Conservation (phyloP, 2,329 filamentous ascomycete genomes). For the Sclerotinia glacialis region DNA sequence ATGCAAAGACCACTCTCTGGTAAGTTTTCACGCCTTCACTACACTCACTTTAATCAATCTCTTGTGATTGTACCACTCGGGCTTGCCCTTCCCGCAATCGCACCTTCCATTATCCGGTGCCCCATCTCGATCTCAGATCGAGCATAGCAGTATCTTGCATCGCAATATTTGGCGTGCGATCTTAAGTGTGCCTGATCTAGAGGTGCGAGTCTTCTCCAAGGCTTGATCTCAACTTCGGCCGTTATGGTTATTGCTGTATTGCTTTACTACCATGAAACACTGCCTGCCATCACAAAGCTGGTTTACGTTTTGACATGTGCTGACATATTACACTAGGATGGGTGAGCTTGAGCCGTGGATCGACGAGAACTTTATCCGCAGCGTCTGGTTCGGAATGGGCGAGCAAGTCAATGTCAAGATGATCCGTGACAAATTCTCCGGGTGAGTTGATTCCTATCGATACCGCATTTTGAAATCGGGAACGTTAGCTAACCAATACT, state of each 20-base stretch:
- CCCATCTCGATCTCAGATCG: not conserved
- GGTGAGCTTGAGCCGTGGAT: conserved; percentile 99
- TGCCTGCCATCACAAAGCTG: no score
- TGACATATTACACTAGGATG: conserved; percentile 64
- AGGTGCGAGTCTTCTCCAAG: conserved; percentile 1
- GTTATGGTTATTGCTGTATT: not conserved
- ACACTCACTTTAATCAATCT: not conserved
- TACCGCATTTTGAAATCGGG: not conserved
- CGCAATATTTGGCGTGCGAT: conserved; percentile 41
- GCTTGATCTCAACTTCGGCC: not conserved
- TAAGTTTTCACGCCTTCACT: conserved; percentile 38
- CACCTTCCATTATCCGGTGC: not conserved
- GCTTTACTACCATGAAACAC: not conserved
- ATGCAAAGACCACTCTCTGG: conserved; percentile 57
- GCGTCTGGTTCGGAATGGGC: conserved; percentile 83
- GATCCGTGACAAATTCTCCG: conserved; percentile 98
- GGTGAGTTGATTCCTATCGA: conserved; percentile 55
- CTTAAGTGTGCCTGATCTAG: not conserved
- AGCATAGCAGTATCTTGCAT: conserved; percentile 42
- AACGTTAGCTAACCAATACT: conserved; percentile 7
- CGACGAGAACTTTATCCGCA: conserved; percentile 97
- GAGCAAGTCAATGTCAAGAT: conserved; percentile 99
- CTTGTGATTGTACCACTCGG: conserved; percentile 13
- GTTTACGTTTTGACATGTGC: conserved; percentile 1
- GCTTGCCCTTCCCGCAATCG: conserved; percentile 40